A percentile compares a stretch with the other conserved stretches of the same genome.
Conservation (phyloP, 2,329 filamentous ascomycete species). For the Massarina eburnea region DNA sequence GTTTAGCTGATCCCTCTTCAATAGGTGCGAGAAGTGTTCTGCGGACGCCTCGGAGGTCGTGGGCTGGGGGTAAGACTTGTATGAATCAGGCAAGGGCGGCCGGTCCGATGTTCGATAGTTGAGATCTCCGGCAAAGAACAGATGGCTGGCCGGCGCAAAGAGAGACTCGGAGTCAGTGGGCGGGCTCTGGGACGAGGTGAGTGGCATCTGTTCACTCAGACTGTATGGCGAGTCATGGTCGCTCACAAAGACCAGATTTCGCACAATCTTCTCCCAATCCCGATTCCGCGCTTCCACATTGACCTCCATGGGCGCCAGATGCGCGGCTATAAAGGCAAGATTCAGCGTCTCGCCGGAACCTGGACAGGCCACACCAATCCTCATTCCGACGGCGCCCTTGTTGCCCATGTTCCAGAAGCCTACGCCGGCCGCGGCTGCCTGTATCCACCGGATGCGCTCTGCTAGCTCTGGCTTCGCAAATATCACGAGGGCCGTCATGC, state of each 20-base stretch:
- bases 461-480: constrained; percentile 68
- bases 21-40: constrained; percentile 65
- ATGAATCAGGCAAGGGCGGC: constrained; percentile 61
- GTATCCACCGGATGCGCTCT: constrained; percentile 63
- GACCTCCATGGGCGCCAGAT: constrained; percentile 86
- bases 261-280: constrained; percentile 85
- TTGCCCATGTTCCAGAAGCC: constrained; percentile 89
- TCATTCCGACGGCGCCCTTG: constrained; percentile 85
- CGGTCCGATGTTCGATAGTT: constrained; percentile 85
- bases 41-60: constrained; percentile 53
- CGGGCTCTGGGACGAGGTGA: constrained; percentile 25
- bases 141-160: constrained; percentile 72
- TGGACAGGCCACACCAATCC: constrained; percentile 61
- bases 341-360: constrained; percentile 54
- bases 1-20: constrained; percentile 76
- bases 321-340: constrained; percentile 83
- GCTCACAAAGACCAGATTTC: constrained; percentile 71
- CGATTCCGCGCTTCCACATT: constrained; percentile 74
- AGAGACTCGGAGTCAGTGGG: constrained; percentile 60
- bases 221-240: constrained; percentile 34
- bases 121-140: constrained; percentile 88
- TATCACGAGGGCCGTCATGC: constrained; percentile 87
- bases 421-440: constrained; percentile 80
- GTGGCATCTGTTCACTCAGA: constrained; percentile 34
- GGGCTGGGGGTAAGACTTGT: constrained; percentile 63